Evolutionary conservation across 2,329 filamentous ascomycete genomes (phyloP).

Genomic region (Diaporthe nobilis): DNA sequence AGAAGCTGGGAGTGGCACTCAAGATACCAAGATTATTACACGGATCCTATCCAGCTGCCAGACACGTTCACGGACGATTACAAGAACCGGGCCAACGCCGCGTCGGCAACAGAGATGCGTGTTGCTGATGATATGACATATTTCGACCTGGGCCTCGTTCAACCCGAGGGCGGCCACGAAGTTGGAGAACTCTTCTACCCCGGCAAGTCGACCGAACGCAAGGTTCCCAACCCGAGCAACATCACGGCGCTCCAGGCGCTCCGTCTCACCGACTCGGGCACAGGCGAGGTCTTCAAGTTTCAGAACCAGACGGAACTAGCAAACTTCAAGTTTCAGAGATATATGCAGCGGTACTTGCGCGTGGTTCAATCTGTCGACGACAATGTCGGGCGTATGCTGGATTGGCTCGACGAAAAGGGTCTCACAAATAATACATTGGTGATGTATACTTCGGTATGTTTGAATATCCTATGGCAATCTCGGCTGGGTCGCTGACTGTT

Average conservation of each 20-base stretch:
- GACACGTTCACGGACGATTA: constrained; percentile 69
- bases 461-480: too few relatives aligned
- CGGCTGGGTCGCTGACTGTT: background rate
- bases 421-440: constrained; percentile 63
- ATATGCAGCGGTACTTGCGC: constrained; percentile 69
- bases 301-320: constrained; percentile 56
- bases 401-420: constrained; percentile 58
- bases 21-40: constrained; percentile 64
- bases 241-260: constrained; percentile 44
- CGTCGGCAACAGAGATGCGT: constrained; percentile 64
- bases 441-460: constrained; percentile 60
- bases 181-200: constrained; percentile 45
- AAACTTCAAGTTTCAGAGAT: constrained; percentile 69
- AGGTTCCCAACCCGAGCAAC: constrained; percentile 53
- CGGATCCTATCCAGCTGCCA: constrained; percentile 60
- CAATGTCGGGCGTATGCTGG: constrained; percentile 63
- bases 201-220: constrained; percentile 50
- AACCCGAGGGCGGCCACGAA: constrained; percentile 62
- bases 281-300: constrained; percentile 62
- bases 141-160: constrained; percentile 63
- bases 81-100: constrained; percentile 65
- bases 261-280: constrained; percentile 61
- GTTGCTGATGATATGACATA: constrained; percentile 67
- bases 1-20: constrained; percentile 65
- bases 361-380: constrained; percentile 67